Conservation (phyloP, 208 protist species). For the Trypanosoma caninum region DNA sequence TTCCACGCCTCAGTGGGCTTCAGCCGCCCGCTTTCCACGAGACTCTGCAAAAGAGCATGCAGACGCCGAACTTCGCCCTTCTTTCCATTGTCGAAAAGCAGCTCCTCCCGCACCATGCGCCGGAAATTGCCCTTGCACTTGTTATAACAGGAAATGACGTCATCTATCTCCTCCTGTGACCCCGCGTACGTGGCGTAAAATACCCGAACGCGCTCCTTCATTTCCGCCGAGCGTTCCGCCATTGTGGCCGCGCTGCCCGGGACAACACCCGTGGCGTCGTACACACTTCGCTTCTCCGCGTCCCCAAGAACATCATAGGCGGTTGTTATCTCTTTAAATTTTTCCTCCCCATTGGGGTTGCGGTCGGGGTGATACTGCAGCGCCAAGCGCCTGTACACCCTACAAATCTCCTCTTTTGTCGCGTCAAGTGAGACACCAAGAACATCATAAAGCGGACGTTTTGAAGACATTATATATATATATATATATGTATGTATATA, state of each 20-base stretch:
- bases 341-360: conserved; percentile 75
- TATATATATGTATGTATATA: neutral
- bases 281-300: conserved; percentile 91
- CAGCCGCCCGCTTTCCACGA: conserved; percentile 35
- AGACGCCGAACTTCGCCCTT: conserved; percentile 53
- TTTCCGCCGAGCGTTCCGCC: conserved; percentile 66
- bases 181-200: conserved; percentile 80
- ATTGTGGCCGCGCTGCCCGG: conserved; percentile 19
- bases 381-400: conserved; percentile 72
- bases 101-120: conserved; percentile 62
- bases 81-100: conserved; percentile 80
- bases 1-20: conserved; percentile 33
- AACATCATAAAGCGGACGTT: conserved; percentile 49
- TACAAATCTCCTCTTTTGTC: conserved; percentile 39
- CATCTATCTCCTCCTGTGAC: conserved; percentile 58
- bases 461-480: conserved; percentile 17
- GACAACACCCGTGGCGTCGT: conserved; percentile 90
- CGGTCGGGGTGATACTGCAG: conserved; percentile 87
- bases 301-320: conserved; percentile 97
- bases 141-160: conserved; percentile 48
- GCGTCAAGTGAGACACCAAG: conserved; percentile 52
- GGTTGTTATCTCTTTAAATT: conserved; percentile 89
- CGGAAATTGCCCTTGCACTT: conserved; percentile 70
- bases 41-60: conserved; percentile 27
- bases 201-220: conserved; percentile 49